These are phyloP conservation scores for Smittium mucronatum DNA, from an alignment of 371 early-diverging fungal species.

Conservation along the genomic window DNA sequence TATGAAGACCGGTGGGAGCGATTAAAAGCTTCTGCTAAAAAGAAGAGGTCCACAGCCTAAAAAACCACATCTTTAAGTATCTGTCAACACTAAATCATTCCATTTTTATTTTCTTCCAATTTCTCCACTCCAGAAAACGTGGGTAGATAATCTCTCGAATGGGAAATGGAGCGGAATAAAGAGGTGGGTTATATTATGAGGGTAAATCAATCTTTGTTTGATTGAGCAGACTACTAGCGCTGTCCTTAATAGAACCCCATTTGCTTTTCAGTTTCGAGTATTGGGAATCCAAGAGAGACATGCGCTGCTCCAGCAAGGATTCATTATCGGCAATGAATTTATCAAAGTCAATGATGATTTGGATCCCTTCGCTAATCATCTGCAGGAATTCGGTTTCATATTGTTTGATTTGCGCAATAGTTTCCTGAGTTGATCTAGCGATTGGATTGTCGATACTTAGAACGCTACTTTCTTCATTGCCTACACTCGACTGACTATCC, in stretches of 20 bases:
- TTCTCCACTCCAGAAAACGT: too few species aligned
- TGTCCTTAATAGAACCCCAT: conserved; percentile 1
- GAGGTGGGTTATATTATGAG: background rate
- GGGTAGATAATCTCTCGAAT: too few species aligned
- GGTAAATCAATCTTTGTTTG: background rate
- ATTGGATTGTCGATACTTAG: background rate
- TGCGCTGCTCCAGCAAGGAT: background rate
- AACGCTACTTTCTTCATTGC: background rate
- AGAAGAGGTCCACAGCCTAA: too few species aligned
- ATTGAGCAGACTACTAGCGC: conserved; percentile 5
- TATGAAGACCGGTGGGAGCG: conserved; percentile 81
- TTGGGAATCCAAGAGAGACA: background rate
- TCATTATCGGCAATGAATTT: background rate
- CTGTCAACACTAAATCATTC: too few species aligned
- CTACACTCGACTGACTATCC: background rate
- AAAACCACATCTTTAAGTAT: too few species aligned
- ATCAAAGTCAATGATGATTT: background rate
- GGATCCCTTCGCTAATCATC: background rate
- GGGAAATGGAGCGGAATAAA: background rate
- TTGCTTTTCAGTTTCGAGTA: background rate
- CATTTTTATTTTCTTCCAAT: too few species aligned
- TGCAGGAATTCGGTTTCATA: background rate
- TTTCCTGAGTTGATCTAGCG: conserved; percentile 1
- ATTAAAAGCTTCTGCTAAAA: conserved; percentile 73
- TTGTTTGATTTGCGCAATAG: background rate